Evolutionary conservation across 148 eudicot species (phyloP).

Genomic region (Chenopodium formosanum): DNA sequence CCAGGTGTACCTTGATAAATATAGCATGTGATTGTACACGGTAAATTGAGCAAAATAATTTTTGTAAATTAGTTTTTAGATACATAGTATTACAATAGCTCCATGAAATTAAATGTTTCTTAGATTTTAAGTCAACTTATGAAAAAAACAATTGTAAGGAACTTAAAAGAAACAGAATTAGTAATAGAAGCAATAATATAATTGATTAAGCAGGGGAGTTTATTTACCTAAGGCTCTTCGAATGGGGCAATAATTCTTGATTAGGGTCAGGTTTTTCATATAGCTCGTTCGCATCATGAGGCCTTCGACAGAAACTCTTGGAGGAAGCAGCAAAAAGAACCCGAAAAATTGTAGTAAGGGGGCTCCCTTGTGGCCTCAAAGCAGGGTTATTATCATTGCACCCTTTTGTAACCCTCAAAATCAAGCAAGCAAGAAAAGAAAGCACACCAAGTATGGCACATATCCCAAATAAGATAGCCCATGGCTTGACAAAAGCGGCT

Average conservation of each 20-base stretch:
- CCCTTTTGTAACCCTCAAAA: conserved; percentile 17
- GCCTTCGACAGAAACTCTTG: conserved; percentile 28
- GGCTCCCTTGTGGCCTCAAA: conserved; percentile 37
- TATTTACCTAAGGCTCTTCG: conserved; percentile 24
- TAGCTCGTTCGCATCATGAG: conserved; percentile 24
- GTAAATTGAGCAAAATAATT: too few species aligned
- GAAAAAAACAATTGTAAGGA: too few species aligned
- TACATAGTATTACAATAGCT: too few species aligned
- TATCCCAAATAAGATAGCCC: conserved; percentile 49
- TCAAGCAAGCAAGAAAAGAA: conserved; percentile 34
- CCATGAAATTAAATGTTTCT: too few species aligned
- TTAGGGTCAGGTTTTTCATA: conserved; percentile 1
- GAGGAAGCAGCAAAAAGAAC: conserved; percentile 42
- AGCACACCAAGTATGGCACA: conserved; percentile 40
- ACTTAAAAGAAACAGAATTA: too few species aligned
- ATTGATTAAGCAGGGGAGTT: background rate
- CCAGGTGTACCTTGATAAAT: too few species aligned
- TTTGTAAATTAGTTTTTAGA: too few species aligned
- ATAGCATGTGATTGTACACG: too few species aligned
- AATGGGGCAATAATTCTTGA: conserved; percentile 16
- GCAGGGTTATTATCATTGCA: conserved; percentile 8
- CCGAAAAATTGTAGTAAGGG: conserved; percentile 35
- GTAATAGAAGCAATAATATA: too few species aligned
- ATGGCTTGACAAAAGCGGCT: conserved; percentile 41
- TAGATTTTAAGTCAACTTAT: too few species aligned